A percentile compares a stretch with the other conserved stretches of the same genome.
phyloP scores from a whole-genome alignment of 768 basidiomycete species.

The Leccinum olivaceopallidum region DNA sequence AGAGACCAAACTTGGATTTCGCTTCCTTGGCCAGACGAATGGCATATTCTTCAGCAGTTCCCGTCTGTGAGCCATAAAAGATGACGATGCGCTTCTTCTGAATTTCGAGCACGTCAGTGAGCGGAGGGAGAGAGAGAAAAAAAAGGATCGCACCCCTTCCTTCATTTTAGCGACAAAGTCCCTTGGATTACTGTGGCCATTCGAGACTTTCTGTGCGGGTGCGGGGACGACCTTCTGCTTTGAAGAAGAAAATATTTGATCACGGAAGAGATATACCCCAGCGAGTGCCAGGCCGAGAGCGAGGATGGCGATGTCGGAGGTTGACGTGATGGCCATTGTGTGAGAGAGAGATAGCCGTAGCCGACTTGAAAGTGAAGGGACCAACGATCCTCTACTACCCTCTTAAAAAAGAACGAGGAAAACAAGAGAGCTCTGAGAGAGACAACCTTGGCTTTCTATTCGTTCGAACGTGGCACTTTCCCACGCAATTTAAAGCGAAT shows the following conservation, averaged over 20 bases:
- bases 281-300: conserved; percentile 74
- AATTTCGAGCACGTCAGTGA: conserved; percentile 3
- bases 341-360: not conserved
- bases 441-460: conserved; percentile 2
- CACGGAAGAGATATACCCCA: conserved; percentile 79
- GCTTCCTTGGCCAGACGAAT: conserved; percentile 98
- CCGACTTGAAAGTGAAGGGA: not conserved
- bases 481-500: conserved; percentile 28
- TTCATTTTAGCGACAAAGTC: conserved; percentile 97
- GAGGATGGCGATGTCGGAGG: conserved; percentile 74
- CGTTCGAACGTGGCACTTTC: conserved; percentile 42
- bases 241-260: conserved; percentile 68
- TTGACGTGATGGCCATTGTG: conserved; percentile 59
- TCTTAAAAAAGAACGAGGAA: conserved; percentile 3
- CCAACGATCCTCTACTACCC: not conserved
- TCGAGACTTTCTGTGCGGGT: conserved; percentile 44
- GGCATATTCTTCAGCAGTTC: conserved; percentile 97
- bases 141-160: conserved; percentile 62
- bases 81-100: conserved; percentile 97
- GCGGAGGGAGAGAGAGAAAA: conserved; percentile 2
- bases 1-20: conserved; percentile 92
- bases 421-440: conserved; percentile 19
- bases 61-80: conserved; percentile 98
- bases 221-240: conserved; percentile 59
- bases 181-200: conserved; percentile 83